phyloP scores from a whole-genome alignment of 176 grass and related monocot species.

The Phoenix dactylifera region DNA sequence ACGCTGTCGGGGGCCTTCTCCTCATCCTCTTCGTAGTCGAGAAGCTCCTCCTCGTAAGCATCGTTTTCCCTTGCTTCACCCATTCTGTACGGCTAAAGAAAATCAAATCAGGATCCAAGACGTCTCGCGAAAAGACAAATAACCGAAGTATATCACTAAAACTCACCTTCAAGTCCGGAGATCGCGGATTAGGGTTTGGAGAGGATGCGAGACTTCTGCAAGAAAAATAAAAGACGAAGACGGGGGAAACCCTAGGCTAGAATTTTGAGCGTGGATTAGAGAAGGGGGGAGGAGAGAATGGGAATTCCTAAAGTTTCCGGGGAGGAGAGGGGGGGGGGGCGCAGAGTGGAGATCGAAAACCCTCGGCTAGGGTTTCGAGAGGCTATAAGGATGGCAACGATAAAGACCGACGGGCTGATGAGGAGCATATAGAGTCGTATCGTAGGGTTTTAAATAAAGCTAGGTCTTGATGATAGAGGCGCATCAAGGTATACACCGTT shows the following conservation, averaged over 20 bases:
- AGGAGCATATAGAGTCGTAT: too few species aligned
- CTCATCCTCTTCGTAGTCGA: slow-evolving; percentile 97
- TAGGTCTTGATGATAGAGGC: too few species aligned
- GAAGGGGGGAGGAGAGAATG: too few species aligned
- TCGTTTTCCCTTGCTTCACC: slow-evolving; percentile 89
- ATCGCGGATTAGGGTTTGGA: background rate
- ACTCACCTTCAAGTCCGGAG: background rate
- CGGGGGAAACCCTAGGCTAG: background rate
- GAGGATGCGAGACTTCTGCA: slow-evolving; percentile 8
- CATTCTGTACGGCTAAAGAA: slow-evolving; percentile 37
- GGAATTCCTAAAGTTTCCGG: too few species aligned
- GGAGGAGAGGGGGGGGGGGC: background rate
- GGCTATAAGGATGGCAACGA: background rate
- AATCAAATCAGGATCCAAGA: too few species aligned
- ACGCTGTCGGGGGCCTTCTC: slow-evolving; percentile 69
- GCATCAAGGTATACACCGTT: too few species aligned
- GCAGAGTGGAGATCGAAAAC: background rate
- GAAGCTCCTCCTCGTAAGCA: slow-evolving; percentile 94
- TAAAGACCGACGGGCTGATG: too few species aligned
- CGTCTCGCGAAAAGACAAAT: too few species aligned
- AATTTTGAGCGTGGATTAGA: background rate
- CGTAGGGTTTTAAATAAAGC: too few species aligned
- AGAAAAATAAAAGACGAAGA: slow-evolving; percentile 5
- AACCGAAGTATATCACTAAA: background rate
- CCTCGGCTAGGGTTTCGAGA: too few species aligned